Conservation (phyloP, 768 basidiomycete genomes). For the Gloeophyllum trabeum region DNA sequence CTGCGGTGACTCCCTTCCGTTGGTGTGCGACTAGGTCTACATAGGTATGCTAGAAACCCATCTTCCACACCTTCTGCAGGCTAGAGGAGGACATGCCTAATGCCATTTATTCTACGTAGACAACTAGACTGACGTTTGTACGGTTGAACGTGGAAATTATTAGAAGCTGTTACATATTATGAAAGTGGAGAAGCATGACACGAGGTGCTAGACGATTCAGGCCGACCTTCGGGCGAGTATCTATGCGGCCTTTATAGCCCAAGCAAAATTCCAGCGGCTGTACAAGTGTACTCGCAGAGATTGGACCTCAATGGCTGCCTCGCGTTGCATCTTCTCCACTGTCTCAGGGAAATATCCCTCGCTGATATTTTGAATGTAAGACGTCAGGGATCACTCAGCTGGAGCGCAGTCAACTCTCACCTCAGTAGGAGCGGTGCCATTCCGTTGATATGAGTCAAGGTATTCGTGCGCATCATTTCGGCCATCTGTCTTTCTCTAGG, state of each 20-base stretch:
- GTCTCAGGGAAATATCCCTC: constrained; percentile 19
- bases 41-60: too few species aligned
- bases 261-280: constrained; percentile 20
- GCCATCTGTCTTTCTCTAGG: constrained; percentile 12
- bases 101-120: too few species aligned
- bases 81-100: too few species aligned
- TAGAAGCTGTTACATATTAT: too few species aligned
- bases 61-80: too few species aligned
- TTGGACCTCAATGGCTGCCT: constrained; percentile 15
- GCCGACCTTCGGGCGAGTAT: too few species aligned
- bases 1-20: too few species aligned
- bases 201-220: too few species aligned
- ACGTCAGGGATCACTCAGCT: neutral
- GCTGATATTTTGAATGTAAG: constrained; percentile 8
- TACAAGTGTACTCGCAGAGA: constrained; percentile 15
- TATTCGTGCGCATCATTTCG: constrained; percentile 18
- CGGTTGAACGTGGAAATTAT: too few species aligned
- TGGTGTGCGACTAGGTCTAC: too few species aligned
- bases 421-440: constrained; percentile 17
- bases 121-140: too few species aligned
- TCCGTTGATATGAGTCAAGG: constrained; percentile 15
- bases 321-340: constrained; percentile 16
- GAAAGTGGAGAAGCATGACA: too few species aligned
- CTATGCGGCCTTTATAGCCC: constrained; percentile 23
- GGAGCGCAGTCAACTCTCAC: constrained; percentile 9